phyloP scores from a whole-genome alignment of 1,284 basidiomycete species.

The Agroathelia rolfsii region DNA sequence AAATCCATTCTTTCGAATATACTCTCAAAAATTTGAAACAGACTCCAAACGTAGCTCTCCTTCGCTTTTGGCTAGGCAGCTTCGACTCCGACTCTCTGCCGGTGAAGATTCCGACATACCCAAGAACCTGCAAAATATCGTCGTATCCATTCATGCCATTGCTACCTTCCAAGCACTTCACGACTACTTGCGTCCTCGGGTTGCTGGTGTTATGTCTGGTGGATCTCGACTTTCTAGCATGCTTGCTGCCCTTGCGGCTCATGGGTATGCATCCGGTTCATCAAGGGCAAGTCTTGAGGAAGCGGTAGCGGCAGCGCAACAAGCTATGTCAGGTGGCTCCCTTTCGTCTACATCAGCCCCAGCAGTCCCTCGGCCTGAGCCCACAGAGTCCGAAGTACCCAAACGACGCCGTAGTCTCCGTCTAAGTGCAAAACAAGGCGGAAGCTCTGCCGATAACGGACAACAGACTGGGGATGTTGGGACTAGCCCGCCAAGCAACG shows the following conservation, averaged over 20 bases:
- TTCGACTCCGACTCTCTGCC: slow-evolving; percentile 81
- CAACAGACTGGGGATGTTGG: no score
- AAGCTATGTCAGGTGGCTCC: no score
- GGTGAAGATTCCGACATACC: slow-evolving; percentile 83
- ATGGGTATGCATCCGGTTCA: slow-evolving; percentile 47
- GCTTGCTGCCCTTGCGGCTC: slow-evolving; percentile 82
- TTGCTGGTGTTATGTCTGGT: slow-evolving; percentile 63
- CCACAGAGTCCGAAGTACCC: slow-evolving; percentile 32
- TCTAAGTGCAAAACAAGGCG: slow-evolving; percentile 67
- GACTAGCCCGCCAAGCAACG: no score
- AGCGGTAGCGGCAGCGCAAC: slow-evolving; percentile 17
- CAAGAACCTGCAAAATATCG: slow-evolving; percentile 76
- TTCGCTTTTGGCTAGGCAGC: slow-evolving; percentile 77
- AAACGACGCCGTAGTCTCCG: slow-evolving; percentile 78
- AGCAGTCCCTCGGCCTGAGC: slow-evolving; percentile 19
- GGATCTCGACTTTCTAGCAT: slow-evolving; percentile 76
- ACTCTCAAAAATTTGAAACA: no score
- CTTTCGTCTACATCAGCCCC: slow-evolving; percentile 22
- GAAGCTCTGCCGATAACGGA: slow-evolving; percentile 19
- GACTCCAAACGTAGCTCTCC: slow-evolving; percentile 82
- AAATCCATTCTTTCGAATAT: slow-evolving; percentile 7
- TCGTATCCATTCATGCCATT: slow-evolving; percentile 93
- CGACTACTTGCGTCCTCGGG: slow-evolving; percentile 85
- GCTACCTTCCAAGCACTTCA: slow-evolving; percentile 93
- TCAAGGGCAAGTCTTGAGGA: slow-evolving; percentile 16